Evolutionary conservation across 83 land plant species (phyloP).

Genomic region (Isoetes engelmannii): DNA sequence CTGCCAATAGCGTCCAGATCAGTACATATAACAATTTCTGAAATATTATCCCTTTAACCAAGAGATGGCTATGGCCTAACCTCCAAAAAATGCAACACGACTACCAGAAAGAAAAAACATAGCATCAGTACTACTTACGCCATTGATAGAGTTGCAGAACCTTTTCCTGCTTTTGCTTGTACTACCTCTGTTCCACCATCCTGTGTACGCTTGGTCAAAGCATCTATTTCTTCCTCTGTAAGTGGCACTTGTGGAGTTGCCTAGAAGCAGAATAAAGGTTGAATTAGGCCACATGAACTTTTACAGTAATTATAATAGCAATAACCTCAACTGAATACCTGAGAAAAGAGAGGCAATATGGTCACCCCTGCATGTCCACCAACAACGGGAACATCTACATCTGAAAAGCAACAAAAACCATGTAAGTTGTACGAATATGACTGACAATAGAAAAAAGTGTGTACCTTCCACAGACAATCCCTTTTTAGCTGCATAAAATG

Average conservation of each 20-base stretch:
- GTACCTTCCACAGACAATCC: conserved; percentile 38
- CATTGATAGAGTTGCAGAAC: conserved; percentile 90
- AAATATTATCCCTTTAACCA: background rate
- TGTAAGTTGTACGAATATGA: background rate
- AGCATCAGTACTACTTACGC: conserved; percentile 53
- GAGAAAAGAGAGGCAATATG: conserved; percentile 57
- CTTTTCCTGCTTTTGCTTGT: conserved; percentile 93
- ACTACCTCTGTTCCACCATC: conserved; percentile 95
- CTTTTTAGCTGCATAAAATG: conserved; percentile 47
- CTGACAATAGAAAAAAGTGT: background rate
- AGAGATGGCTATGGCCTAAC: background rate
- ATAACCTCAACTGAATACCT: conserved; percentile 22
- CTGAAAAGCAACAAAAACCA: conserved; percentile 19
- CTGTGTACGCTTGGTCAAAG: conserved; percentile 82
- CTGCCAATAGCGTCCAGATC: conserved; percentile 32
- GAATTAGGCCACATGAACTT: no score
- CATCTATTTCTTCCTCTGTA: conserved; percentile 47
- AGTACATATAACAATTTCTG: background rate
- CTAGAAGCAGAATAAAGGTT: conserved; percentile 17
- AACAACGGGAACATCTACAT: conserved; percentile 58
- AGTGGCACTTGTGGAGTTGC: conserved; percentile 45
- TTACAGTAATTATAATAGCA: no score
- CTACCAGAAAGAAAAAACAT: background rate
- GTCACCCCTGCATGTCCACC: conserved; percentile 67
- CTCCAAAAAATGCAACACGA: background rate